Evolutionary conservation across 2,329 filamentous ascomycete genomes (phyloP), one percentile per base, ranked within the genome.

Genomic region (Claviceps fusiformis): DNA sequence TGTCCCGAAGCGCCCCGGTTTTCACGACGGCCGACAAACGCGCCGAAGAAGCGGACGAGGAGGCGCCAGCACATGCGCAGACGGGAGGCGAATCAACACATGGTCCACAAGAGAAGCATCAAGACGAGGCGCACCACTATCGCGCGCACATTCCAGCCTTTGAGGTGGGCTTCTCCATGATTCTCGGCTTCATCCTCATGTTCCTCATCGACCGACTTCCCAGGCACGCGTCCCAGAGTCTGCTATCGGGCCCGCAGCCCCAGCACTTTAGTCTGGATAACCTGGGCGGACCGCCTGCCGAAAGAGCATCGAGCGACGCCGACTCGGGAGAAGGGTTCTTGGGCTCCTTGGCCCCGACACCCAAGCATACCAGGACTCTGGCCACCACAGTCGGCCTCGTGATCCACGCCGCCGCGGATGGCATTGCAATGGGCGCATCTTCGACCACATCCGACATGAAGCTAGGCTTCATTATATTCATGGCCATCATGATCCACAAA

Each of bases 401-500:
- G 5, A 97, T 98, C 56, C 93, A 98, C 68, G 89, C 93, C 0
- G 87, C 88, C 2, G 92, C 93, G 2, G 93, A 98, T 65, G 93
- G 93, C 17, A 95, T 98, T 58, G 93, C 93, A 2, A 84, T 98
- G 71, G 93, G 93, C 27, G 93, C 93, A 29, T 95, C 91, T 0
- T 88, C 86, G 3, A 85, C 87, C 4, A 81, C 83, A 3, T 76
- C 82, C 2, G 84, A 89, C 62, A 82, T 82, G 58, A 85, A 86
- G 56, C 73, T 98, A 11, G 89, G 88, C 41, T 82, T 97, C 57
- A 88, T 98, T 62, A 89, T 98, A 44, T 98, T 98, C 68, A 71
- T 95, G 45, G 93, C 93, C 11, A 93, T 98, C 62, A 95, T 98
- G 87, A 82, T 97, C 6, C 93, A 98, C 71, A 98, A 97, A 72